Base-by-base conservation (phyloP, 345 rosid genomes). In the Salix viminalis region DNA sequence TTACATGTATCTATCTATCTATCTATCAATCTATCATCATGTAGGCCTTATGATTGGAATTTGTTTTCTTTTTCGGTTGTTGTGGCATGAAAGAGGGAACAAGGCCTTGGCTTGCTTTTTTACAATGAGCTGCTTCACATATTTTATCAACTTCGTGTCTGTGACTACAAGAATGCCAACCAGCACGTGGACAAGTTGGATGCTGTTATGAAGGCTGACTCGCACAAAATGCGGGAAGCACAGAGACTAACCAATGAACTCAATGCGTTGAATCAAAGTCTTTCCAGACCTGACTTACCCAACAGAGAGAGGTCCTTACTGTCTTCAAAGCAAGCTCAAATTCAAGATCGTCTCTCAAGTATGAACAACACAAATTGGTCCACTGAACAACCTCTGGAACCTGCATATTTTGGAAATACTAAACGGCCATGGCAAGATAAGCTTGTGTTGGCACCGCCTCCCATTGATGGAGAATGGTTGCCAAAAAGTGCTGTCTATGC, bases 401-500 rank as follows among this genome's bases (percentile, higher is more conserved):
- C 94, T 23, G 84, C 92, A 15, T 86, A 84, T 70, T 88, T 89
- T 85, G 94, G 94, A 73, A 90, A 83, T 76, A 67, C 83, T 37
- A 86, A 83, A 72, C 83, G 86, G 80, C 77, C 84, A 7, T 83
- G 82, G 87, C 88, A 88, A 65, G 96, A 93, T 81, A 91, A 82
- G 87, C 90, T 96, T 79, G 75, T 91, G 69, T 90, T 96, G 61
- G 96, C 99, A 66, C 94, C 92, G 36, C 83, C 91, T 78, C 99
- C 98, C 32, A 85, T 96, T 41, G 88, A 93, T 85, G 99, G 99
- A 75, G 94, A 93, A 76, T 96, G 97, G 99, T 85, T 96, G 52
- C 99, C 98, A 10, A 92, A 91, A 86, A 86, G 83, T 85, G 99
- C 99, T 74, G 90, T 93, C 37, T 86, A 84, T 86, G 94, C 97